Evolutionary conservation across 2,329 filamentous ascomycete genomes (phyloP), one percentile per base, ranked within the genome.

Genomic region (Curvularia hawaiiensis): DNA sequence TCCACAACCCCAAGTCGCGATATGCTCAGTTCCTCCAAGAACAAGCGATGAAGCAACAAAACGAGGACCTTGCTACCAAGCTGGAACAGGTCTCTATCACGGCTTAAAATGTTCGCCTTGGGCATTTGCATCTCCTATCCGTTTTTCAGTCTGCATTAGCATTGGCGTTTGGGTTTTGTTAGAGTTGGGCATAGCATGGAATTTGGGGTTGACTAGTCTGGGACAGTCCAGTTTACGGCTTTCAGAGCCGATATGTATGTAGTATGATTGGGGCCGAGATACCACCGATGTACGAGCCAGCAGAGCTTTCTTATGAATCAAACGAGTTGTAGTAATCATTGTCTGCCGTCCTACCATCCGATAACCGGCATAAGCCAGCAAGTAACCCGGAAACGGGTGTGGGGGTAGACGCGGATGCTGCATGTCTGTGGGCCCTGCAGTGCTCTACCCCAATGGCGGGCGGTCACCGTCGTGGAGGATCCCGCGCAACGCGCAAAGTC

Each of bases 1-100:
- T 99, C 74, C 95, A 99, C 86, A 98, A 98, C 84, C 96, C 95
- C 79, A 89, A 93, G 77, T 96, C 91, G 57, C 89, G 92, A 67
- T 99, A 98, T 73, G 90, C 92, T 11, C 88, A 93, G 79, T 97
- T 90, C 78, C 79, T 96, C 54, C 83, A 84, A 69, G 87, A 92
- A 60, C 85, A 90, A 77, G 88, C 92, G 74, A 80, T 83, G 72
- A 88, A 91, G 81, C 77, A 35, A 66, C 78, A 54, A 61, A 81
- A 73, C 28, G 70, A 74, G 46, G 70, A 67, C 22, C 59, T 75
- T 55, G 67, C 62, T 59, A 68, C 65, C 53, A 69, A 68, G 39
- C 54, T 75, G 58, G 58, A 73, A 75, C 62, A 71, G 47, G 65
- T 73, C 35, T 58, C 63, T 60, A 52, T 73, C 28, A 64, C 62